phyloP scores from a whole-genome alignment of 148 eudicot genomes.

The Pharnaceum exiguum region DNA sequence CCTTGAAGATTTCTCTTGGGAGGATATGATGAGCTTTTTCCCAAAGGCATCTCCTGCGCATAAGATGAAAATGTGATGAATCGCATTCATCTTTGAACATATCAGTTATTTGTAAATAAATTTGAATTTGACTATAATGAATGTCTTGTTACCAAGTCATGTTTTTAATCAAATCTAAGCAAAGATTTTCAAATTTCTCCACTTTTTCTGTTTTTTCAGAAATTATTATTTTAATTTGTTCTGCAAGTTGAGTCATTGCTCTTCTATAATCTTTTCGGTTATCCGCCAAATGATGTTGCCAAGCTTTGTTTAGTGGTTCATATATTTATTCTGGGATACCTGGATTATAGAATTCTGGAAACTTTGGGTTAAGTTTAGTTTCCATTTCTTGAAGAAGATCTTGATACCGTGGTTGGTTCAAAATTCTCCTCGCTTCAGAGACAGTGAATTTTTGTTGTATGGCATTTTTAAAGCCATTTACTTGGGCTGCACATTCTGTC shows the following conservation, averaged over 20 bases:
- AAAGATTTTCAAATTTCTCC: not conserved
- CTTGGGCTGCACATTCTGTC: too few species aligned
- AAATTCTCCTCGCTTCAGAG: too few species aligned
- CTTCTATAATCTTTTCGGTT: not conserved
- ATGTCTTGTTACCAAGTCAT: not conserved
- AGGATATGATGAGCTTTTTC: not conserved
- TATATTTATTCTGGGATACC: not conserved
- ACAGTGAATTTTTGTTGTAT: too few species aligned
- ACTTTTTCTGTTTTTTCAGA: not conserved
- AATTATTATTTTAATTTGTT: too few species aligned
- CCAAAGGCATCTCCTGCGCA: not conserved
- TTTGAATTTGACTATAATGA: not conserved
- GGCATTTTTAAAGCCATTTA: too few species aligned
- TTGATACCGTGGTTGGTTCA: too few species aligned
- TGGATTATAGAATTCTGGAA: not conserved
- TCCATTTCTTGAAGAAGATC: too few species aligned
- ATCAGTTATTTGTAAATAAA: too few species aligned
- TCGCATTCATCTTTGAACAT: not conserved
- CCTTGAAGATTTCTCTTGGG: not conserved
- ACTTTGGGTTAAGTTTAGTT: not conserved
- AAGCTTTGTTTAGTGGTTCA: not conserved
- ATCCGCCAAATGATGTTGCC: not conserved
- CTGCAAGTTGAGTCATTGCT: not conserved
- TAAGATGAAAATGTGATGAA: not conserved
- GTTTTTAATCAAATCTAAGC: not conserved